Evolutionary conservation across 2,329 filamentous ascomycete genomes (phyloP), one percentile per base, ranked within the genome.

Genomic region (Knufia fluminis): DNA sequence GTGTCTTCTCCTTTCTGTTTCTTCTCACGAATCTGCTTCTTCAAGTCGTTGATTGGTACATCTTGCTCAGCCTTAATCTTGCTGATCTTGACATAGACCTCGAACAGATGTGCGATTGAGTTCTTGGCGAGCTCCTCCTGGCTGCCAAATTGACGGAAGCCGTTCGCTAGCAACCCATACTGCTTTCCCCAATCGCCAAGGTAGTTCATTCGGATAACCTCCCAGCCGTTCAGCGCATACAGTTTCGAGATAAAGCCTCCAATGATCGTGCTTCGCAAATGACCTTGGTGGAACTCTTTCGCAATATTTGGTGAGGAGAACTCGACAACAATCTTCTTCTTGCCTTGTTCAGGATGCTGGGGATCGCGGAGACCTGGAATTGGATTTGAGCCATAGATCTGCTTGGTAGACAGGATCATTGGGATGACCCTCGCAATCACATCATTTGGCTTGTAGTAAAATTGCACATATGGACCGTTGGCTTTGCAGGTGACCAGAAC

Each of bases 121-220:
- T 83, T 78, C 59, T 73, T 73, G 46, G 71, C 64, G 31, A 83
- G 67, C 57, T 76, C 73, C 55, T 80, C 76, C 62, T 82, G 78
- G 52, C 69, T 75, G 41, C 80, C 80, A 54, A 77, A 83, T 55
- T 72, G 71, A 59, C 79, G 74, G 61, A 78, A 83, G 1, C 79
- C 80, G 50, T 80, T 75, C 8, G 77, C 79, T 26, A 59, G 49
- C 28, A 83, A 70, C 59, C 80, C 80, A 53, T 82, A 82, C 63
- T 83, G 79, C 69, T 82, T 82, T 46, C 80, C 80, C 80, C 80
- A 83, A 60, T 83, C 80, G 53, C 80, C 80, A 3, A 83, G 72
- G 63, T 83, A 83, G 67, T 83, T 83, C 74, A 83, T 77, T 52
- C 76, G 73, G 44, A 76, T 66, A 2, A 82, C 78, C 12, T 82